Percentiles rank a stretch among this genome's conserved stretches.
phyloP scores from a whole-genome alignment of 768 basidiomycete genomes.

The Roridomyces roridus region DNA sequence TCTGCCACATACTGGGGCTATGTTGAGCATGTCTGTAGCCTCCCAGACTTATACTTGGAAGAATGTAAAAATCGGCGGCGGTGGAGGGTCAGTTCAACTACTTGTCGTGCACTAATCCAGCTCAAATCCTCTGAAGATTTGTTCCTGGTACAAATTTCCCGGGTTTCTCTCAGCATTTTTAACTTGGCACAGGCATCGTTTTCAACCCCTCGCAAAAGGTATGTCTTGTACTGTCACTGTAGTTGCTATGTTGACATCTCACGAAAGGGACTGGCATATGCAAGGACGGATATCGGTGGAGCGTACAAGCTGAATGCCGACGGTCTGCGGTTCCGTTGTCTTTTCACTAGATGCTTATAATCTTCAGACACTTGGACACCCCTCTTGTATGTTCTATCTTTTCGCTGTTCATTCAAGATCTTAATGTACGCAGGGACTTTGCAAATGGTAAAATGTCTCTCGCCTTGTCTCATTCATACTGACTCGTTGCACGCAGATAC shows the following conservation, averaged over 20 bases:
- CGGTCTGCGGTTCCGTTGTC: neutral
- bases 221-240: neutral
- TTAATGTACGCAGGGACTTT: neutral
- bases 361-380: conserved; percentile 61
- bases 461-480: no score
- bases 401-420: conserved; percentile 25
- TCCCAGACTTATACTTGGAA: conserved; percentile 60
- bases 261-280: conserved; percentile 60
- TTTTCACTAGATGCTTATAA: neutral
- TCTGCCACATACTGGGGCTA: neutral
- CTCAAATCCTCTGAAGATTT: neutral
- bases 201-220: conserved; percentile 64
- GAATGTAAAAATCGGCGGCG: conserved; percentile 58
- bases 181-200: conserved; percentile 51
- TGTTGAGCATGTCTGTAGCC: neutral
- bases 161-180: conserved; percentile 44
- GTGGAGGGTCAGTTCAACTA: conserved; percentile 25
- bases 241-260: no score
- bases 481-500: conserved; percentile 25
- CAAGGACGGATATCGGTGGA: conserved; percentile 73
- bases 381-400: conserved; percentile 68
- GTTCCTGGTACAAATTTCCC: conserved; percentile 43
- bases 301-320: conserved; percentile 63
- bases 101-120: neutral
- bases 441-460: no score